Percentiles rank a stretch among this genome's conserved stretches.
Conservation (phyloP, 805 yeast genomes). For the Debaryomyces tyrocola region DNA sequence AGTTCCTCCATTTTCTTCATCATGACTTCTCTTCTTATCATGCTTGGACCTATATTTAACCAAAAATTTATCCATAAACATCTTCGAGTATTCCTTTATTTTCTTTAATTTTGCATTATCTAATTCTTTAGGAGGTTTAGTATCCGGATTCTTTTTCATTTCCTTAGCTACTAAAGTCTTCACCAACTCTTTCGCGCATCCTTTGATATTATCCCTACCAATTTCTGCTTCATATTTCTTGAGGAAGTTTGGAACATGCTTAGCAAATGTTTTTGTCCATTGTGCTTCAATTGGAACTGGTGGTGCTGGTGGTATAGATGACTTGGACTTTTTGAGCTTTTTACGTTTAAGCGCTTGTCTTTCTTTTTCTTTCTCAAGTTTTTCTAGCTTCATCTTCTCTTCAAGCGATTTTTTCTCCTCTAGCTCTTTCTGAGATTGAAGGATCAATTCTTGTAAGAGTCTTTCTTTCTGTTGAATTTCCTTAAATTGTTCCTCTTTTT, state of each 20-base stretch:
- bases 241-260: constrained; percentile 75
- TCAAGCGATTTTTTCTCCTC: constrained; percentile 29
- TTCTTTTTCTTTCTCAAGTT: constrained; percentile 21
- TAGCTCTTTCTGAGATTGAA: constrained; percentile 29
- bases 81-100: constrained; percentile 60
- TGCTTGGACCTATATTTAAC: constrained; percentile 46
- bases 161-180: constrained; percentile 70
- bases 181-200: constrained; percentile 78
- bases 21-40: constrained; percentile 14
- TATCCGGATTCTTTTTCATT: constrained; percentile 42
- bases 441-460: constrained; percentile 34
- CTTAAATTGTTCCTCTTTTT: constrained; percentile 31
- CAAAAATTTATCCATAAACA: constrained; percentile 67
- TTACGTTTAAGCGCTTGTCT: constrained; percentile 9
- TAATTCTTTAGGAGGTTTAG: constrained; percentile 54
- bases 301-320: constrained; percentile 5
- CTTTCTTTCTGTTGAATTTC: constrained; percentile 36
- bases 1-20: constrained; percentile 1
- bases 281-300: constrained; percentile 18
- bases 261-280: constrained; percentile 61
- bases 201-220: constrained; percentile 72
- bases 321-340: constrained; percentile 2
- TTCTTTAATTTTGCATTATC: constrained; percentile 67
- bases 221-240: constrained; percentile 64
- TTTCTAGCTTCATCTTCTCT: constrained; percentile 20